These are phyloP conservation scores for Paraglomus occultum DNA, from an alignment of 192 early-diverging fungal species.

Conservation along the genomic window DNA sequence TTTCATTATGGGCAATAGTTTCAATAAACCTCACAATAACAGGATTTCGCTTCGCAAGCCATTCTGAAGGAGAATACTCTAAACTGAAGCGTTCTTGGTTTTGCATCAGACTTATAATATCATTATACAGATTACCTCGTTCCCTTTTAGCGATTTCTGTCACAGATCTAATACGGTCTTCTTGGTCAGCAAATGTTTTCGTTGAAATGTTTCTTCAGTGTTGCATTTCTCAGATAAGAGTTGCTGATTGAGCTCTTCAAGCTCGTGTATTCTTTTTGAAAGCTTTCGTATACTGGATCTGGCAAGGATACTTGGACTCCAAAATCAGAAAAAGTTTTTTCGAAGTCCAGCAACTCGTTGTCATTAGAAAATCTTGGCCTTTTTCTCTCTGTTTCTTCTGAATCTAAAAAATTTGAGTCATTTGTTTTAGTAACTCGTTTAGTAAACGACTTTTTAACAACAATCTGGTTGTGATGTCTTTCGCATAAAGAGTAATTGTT, in stretches of 20 bases:
- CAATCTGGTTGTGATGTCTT: slow-evolving; percentile 7
- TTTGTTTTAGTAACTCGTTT: background rate
- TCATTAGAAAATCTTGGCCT: slow-evolving; percentile 10
- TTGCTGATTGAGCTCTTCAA: background rate
- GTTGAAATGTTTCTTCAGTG: background rate
- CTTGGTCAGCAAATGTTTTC: slow-evolving; percentile 1
- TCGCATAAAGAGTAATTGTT: slow-evolving; percentile 17
- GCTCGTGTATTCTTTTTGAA: slow-evolving; percentile 5
- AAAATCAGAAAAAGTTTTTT: slow-evolving; percentile 16
- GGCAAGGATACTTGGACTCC: slow-evolving; percentile 2
- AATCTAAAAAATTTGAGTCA: slow-evolving; percentile 18
- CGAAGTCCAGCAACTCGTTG: background rate
- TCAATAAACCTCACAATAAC: slow-evolving; percentile 18
- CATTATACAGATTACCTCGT: slow-evolving; percentile 3
- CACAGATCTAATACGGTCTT: slow-evolving; percentile 2
- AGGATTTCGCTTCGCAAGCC: slow-evolving; percentile 10
- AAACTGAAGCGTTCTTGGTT: slow-evolving; percentile 9
- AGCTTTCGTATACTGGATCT: background rate
- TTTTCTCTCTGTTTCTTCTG: slow-evolving; percentile 18
- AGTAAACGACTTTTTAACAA: slow-evolving; percentile 1
- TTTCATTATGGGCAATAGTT: slow-evolving; percentile 14
- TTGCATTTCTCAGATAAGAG: slow-evolving; percentile 10
- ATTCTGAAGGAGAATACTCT: slow-evolving; percentile 16
- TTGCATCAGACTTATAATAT: slow-evolving; percentile 14
- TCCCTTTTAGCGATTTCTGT: slow-evolving; percentile 16